Base-by-base conservation (phyloP, 495 filamentous ascomycete genomes). In the Neurospora sp. region DNA sequence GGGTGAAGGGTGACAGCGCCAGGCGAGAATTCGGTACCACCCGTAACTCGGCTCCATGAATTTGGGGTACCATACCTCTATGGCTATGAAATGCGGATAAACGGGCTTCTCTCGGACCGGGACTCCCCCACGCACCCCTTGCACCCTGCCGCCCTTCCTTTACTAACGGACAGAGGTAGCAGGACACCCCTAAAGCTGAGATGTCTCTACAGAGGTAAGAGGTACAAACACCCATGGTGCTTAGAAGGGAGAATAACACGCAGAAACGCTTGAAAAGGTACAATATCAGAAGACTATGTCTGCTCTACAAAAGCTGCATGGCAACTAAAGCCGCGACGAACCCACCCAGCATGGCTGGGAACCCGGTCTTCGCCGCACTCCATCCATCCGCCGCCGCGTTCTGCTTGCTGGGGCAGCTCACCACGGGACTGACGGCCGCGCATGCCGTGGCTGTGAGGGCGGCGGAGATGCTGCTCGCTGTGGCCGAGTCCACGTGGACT, bases 401-500 rank as follows among this genome's bases (percentile, higher is more conserved):
- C 41, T 42, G 14, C 41, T 42, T 42, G 41, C 41, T 18, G 41
- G 73, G 75, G 47, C 75, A 76, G 68, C 47, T 76, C 20, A 76
- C 71, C 16, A 76, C 39, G 40, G 75, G 75, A n/a, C 39, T 41
- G 18, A 41, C 9, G 10, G 27, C 39, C 35, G 42, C 16, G 40
- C 75, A 76, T 38, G 65, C 71, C 74, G 68, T 38, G 75, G 80
- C 37, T 65, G 79, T 72, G 70, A 78, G 70, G 71, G 73, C 74
- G n/a, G 81, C 81, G 6, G 73, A 73, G 68, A 73, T 73, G 69
- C 72, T 73, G 35, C 18, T 42, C 16, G 72, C 68, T 9, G 69
- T 38, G 39, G 72, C 69, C 39, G 35, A 31, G 8, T 38, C 40
- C 27, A 73, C 35, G 42, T 71, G n/a, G 37, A 44, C 68, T 75